phyloP scores from a whole-genome alignment of 345 rosid species.

The Eucalyptus viminalis region DNA sequence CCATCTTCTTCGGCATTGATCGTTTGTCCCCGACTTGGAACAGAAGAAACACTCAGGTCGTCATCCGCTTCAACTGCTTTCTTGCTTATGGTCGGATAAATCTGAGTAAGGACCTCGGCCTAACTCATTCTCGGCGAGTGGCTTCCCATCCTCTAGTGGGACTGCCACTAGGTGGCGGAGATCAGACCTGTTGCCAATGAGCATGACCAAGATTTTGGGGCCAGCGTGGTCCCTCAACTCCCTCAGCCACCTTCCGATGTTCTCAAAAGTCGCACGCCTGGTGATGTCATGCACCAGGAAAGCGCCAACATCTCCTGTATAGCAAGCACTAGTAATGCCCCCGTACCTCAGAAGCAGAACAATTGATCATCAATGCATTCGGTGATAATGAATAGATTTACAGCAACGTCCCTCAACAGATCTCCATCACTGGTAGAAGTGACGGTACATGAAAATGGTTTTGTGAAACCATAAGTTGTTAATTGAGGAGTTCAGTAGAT shows the following conservation, averaged over 20 bases:
- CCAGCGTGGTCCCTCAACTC: constrained; percentile 36
- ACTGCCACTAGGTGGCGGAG: constrained; percentile 40
- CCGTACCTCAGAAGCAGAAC: constrained; percentile 19
- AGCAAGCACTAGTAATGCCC: constrained; percentile 40
- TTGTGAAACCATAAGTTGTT: not conserved
- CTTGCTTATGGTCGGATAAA: constrained; percentile 27
- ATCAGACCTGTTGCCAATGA: constrained; percentile 39
- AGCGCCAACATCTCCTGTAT: constrained; percentile 41
- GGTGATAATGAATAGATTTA: not conserved
- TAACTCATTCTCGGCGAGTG: constrained; percentile 26
- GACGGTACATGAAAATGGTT: not conserved
- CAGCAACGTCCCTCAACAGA: not conserved
- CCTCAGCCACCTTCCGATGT: constrained; percentile 31
- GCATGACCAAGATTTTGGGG: constrained; percentile 42
- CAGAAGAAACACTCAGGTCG: constrained; percentile 6
- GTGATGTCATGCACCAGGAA: constrained; percentile 42
- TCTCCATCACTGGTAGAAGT: not conserved
- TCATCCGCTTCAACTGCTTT: constrained; percentile 27
- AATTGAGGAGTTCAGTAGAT: not conserved
- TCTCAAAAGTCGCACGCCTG: constrained; percentile 26
- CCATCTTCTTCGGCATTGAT: constrained; percentile 24
- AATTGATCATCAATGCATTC: not conserved
- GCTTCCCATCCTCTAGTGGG: constrained; percentile 21
- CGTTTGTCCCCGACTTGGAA: constrained; percentile 20
- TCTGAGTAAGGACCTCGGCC: constrained; percentile 32